Evolutionary conservation across 2,329 filamentous ascomycete species (phyloP), one percentile per base, ranked within the genome.

Genomic region (Cryphonectria radicalis): DNA sequence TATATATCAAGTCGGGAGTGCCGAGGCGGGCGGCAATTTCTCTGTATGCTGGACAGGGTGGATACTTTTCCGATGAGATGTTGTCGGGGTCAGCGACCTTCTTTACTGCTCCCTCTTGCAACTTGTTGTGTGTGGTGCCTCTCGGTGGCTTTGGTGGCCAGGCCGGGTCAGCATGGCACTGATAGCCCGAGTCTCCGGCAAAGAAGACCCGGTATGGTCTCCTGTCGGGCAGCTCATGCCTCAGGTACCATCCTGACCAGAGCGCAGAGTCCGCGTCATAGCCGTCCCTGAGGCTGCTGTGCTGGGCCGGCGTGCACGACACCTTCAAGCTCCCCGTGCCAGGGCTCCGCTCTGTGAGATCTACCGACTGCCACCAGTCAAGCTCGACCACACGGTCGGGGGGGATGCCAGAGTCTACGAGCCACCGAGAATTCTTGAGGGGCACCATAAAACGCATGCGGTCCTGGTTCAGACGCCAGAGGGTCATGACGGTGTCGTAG

Each of bases 111-210:
- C 35, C 40, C 3, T 73, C 68, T 8, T 74, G 59, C 7, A 69
- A 63, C 14, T 64, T 57, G n/a, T 62, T 25, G 55, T 50, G 63
- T 37, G 65, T 70, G 14, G 14, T 68, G 13, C 43, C 3, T 57
- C 14, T 46, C 0, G 57, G 57, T 7, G 76, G 75, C 13, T 66
- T 67, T 0, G 76, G 76, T 1, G 76, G 76, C 76, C 76, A 77
- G 22, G 57, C 17, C 0, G 76, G 73, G 59, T 71, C 72, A 6
- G 68, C 43, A 62, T 77, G 76, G 50, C 59, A 77, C 60, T 77
- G 76, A 53, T 93, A 94, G 35, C 91, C 92, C 0, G 91, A 93
- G 79, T 94, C 92, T 55, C 90, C 90, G 65, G 77, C 90, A 76
- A 93, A 93, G 80, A 87, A 93, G 8, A 93, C 83, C 64, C 87